Conservation (phyloP, 73 alveolate species). For the Paramecium sexaurelia region DNA sequence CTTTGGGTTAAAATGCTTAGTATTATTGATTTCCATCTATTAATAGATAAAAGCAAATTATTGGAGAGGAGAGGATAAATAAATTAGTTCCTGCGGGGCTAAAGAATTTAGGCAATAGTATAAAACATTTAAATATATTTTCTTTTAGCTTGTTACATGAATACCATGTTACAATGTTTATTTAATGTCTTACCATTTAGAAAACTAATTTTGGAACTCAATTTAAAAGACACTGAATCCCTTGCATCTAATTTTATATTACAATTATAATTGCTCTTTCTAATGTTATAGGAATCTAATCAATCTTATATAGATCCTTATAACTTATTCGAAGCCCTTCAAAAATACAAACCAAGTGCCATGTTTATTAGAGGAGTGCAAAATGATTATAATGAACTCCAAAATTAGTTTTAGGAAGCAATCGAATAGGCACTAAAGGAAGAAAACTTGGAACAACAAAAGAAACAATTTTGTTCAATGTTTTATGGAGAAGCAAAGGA, state of each 20-base stretch:
- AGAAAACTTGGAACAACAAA: neutral
- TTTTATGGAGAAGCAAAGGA: constrained; percentile 26
- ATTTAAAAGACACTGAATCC: neutral
- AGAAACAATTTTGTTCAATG: neutral
- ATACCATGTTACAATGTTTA: neutral
- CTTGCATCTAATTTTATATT: neutral
- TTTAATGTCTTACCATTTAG: constrained; percentile 2
- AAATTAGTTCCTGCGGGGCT: neutral
- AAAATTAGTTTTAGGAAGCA: constrained; percentile 10
- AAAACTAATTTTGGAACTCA: neutral
- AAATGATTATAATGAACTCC: constrained; percentile 29
- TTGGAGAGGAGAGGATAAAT: neutral
- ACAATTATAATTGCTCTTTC: neutral
- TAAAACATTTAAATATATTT: neutral
- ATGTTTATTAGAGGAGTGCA: neutral
- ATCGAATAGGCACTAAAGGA: constrained; percentile 18
- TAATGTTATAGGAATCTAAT: neutral
- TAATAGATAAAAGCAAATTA: neutral
- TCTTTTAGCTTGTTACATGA: constrained; percentile 41
- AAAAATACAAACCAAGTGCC: constrained; percentile 50
- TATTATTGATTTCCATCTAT: neutral
- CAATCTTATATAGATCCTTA: neutral
- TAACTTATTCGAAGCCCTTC: neutral
- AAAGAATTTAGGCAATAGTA: constrained; percentile 45
- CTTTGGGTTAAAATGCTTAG: neutral